Conservation (phyloP, 305 asterid genomes). For the Ajuga reptans region DNA sequence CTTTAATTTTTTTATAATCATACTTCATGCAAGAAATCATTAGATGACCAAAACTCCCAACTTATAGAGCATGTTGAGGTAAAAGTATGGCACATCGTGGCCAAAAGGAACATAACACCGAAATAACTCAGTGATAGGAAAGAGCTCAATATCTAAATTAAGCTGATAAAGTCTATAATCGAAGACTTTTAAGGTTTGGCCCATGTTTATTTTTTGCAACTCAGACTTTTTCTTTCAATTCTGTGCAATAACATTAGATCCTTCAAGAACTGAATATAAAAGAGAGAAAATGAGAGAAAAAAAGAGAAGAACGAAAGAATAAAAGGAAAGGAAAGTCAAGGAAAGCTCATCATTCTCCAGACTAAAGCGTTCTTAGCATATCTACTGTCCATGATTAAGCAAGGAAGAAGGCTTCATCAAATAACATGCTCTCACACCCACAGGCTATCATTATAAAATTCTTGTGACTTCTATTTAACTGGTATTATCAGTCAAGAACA, state of each 20-base stretch:
- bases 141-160: background rate
- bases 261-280: background rate
- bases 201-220: background rate
- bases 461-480: background rate
- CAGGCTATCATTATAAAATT: background rate
- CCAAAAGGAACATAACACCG: background rate
- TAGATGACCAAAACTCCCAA: slow-evolving; percentile 3
- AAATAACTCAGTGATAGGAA: background rate
- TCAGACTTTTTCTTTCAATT: background rate
- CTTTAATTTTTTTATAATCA: background rate
- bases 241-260: background rate
- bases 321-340: background rate
- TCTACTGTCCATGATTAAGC: background rate
- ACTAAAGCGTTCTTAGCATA: background rate
- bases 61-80: background rate
- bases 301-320: background rate
- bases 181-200: background rate
- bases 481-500: background rate
- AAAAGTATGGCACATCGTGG: background rate
- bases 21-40: background rate
- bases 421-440: background rate
- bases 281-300: background rate
- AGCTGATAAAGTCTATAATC: background rate
- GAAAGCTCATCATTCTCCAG: background rate
- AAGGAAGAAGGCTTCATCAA: background rate